phyloP scores from a whole-genome alignment of 352 stramenopile species.

The Phytophthora crassamura region DNA sequence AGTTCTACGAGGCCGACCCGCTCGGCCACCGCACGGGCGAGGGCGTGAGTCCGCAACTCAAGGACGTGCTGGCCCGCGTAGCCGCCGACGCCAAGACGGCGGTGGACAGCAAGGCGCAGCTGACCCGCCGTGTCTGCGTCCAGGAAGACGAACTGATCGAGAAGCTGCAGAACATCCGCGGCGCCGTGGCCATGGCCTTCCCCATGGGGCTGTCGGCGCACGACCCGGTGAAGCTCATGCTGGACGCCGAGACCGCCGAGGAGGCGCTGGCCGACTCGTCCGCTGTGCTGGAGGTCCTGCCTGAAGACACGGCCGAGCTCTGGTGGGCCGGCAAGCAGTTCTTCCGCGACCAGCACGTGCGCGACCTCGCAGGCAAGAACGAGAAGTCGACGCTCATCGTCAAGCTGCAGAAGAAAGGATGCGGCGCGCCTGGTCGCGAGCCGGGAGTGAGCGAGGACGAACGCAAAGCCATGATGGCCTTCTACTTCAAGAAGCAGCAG shows the following conservation, averaged over 20 bases:
- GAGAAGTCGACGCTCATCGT: slow-evolving; percentile 95
- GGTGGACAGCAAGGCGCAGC: slow-evolving; percentile 72
- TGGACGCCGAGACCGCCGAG: slow-evolving; percentile 77
- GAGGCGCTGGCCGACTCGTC: slow-evolving; percentile 70
- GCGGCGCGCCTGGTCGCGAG: slow-evolving; percentile 85
- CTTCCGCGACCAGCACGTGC: slow-evolving; percentile 86
- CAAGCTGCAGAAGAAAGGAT: slow-evolving; percentile 92
- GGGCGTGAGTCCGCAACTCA: slow-evolving; percentile 84
- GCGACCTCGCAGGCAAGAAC: slow-evolving; percentile 94
- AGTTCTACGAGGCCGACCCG: slow-evolving; percentile 89
- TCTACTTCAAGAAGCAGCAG: slow-evolving; percentile 94
- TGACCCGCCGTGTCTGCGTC: slow-evolving; percentile 69
- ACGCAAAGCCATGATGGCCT: slow-evolving; percentile 97
- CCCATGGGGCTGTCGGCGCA: slow-evolving; percentile 93
- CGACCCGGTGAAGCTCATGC: slow-evolving; percentile 87
- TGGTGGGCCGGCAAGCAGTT: slow-evolving; percentile 97
- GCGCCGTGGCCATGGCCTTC: slow-evolving; percentile 94
- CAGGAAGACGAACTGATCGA: slow-evolving; percentile 79
- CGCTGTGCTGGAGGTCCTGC: slow-evolving; percentile 79
- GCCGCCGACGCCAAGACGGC: slow-evolving; percentile 77
- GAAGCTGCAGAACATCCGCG: slow-evolving; percentile 93
- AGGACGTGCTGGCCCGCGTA: slow-evolving; percentile 79
- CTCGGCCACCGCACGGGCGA: slow-evolving; percentile 89
- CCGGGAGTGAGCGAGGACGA: slow-evolving; percentile 93
- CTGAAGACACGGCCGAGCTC: slow-evolving; percentile 90